Evolutionary conservation across 768 basidiomycete species (phyloP), one percentile per base, ranked within the genome.

Genomic region (Boletus coccyginus): DNA sequence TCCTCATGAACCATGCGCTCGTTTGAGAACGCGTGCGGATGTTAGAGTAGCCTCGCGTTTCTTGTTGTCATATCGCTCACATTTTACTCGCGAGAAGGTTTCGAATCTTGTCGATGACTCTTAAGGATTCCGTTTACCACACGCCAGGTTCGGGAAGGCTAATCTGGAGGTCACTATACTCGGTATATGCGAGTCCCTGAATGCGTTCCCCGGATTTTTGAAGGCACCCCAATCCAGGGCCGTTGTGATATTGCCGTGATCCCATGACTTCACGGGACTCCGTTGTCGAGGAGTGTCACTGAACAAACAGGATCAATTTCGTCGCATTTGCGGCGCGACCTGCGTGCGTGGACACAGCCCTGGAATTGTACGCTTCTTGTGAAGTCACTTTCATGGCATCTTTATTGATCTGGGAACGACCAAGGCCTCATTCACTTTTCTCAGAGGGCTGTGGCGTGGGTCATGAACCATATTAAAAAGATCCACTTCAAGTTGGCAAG

Each of bases 31-130:
- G 53, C 38, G 36, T 53, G 39, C 53, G 65, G 45, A 47, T 41
- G 45, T 62, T 67, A 67, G 57, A 65, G 52, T 59, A 64, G 29
- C 48, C 13, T 45, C 46, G 32, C 50, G 31, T 53, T 44, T 27
- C 43, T 36, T 64, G 24, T 45, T 52, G 33, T 44, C 57, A 62
- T 53, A 49, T 33, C 41, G 39, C 55, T 52, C 52, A 43, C 21
- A 38, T 19, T 40, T 45, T 9, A 36, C 21, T 53, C 24, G 13
- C 39, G 19, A 54, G 39, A 39, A 46, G 40, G 24, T 19, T 36
- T n/a, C 42, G 39, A 47, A 17, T 24, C 42, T 19, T 24, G 35
- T 42, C 39, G 32, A 17, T 35, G 11, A 39, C 24, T 29, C 27
- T 31, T 17, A 7, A 49, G 29, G 21, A 27, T 48, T 27, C 17